phyloP scores from a whole-genome alignment of 768 basidiomycete genomes.

The Trametes cubensis region DNA sequence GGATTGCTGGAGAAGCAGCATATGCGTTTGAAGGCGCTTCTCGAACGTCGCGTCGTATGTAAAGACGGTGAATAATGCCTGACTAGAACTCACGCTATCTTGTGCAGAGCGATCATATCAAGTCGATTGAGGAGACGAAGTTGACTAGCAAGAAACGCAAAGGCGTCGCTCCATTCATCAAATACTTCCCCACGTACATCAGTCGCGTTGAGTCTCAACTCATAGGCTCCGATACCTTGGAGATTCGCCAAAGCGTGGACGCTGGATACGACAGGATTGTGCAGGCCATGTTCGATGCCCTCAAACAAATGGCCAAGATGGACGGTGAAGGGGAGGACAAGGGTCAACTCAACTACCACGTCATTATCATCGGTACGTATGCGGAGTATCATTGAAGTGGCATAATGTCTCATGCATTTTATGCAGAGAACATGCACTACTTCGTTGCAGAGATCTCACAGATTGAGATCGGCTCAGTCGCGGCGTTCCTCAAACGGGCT shows the following conservation, averaged over 20 bases:
- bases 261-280: conserved; percentile 87
- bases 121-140: conserved; percentile 87
- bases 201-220: conserved; percentile 84
- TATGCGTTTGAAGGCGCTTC: conserved; percentile 68
- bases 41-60: conserved; percentile 76
- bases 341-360: conserved; percentile 94
- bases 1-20: conserved; percentile 83
- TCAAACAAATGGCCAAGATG: conserved; percentile 96
- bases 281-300: conserved; percentile 85
- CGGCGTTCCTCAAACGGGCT: conserved; percentile 68
- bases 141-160: conserved; percentile 89
- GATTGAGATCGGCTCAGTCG: conserved; percentile 65
- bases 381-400: background rate
- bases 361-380: conserved; percentile 85
- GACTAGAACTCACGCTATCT: conserved; percentile 1
- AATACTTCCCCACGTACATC: conserved; percentile 89
- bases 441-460: conserved; percentile 83
- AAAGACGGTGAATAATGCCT: background rate
- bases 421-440: conserved; percentile 92
- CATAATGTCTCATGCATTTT: background rate
- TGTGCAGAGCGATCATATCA: conserved; percentile 79
- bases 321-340: conserved; percentile 94
- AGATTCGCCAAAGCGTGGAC: conserved; percentile 78
- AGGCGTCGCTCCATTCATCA: conserved; percentile 90
- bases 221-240: conserved; percentile 71